These are phyloP conservation scores for Xylariaceae sp. DNA, from an alignment of 2,329 filamentous ascomycete genomes.

Conservation along the genomic window DNA sequence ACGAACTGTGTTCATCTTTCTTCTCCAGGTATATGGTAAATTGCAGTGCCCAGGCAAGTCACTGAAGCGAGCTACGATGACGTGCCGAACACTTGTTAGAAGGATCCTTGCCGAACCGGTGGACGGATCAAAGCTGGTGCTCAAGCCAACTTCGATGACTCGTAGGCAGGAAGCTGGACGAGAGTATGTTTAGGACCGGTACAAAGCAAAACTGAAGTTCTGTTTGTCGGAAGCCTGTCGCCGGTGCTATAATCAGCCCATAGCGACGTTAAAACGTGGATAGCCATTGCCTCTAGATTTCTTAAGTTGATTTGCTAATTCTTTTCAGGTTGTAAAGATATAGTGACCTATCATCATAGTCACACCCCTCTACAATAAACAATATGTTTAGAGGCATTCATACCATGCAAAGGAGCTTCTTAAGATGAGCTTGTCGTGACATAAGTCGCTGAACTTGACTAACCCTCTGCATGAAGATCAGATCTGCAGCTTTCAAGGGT, in stretches of 20 bases:
- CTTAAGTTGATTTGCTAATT: too few relatives aligned
- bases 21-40: slow-evolving; percentile 9
- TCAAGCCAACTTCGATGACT: background rate
- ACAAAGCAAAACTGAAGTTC: too few relatives aligned
- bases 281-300: too few relatives aligned
- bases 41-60: slow-evolving; percentile 9
- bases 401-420: background rate
- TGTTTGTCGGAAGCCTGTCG: too few relatives aligned
- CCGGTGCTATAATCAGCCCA: too few relatives aligned
- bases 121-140: slow-evolving; percentile 8
- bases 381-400: too few relatives aligned
- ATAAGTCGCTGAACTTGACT: background rate
- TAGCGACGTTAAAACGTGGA: too few relatives aligned
- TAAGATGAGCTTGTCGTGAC: background rate
- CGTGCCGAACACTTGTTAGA: slow-evolving; percentile 14
- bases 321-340: too few relatives aligned
- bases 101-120: slow-evolving; percentile 5
- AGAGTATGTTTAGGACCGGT: too few relatives aligned
- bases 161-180: too few relatives aligned
- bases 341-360: too few relatives aligned
- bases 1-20: slow-evolving; percentile 9
- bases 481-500: background rate
- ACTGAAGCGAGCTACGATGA: slow-evolving; percentile 15
- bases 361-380: too few relatives aligned
- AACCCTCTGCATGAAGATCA: background rate